These are phyloP conservation scores for Setaria viridis DNA, from an alignment of 202 grass and related monocot genomes.

Conservation along the genomic window DNA sequence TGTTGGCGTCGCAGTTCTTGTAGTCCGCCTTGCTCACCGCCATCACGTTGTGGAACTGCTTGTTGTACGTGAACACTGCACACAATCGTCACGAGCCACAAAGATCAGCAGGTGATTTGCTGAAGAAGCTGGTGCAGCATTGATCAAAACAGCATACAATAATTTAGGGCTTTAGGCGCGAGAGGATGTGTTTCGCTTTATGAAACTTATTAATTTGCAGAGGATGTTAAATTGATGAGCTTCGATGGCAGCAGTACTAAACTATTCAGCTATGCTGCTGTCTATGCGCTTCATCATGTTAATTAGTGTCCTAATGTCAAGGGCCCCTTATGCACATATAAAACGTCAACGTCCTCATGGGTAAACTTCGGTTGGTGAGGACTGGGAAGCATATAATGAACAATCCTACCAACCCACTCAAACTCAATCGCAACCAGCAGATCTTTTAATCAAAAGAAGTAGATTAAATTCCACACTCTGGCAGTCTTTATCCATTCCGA, in stretches of 20 bases:
- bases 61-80: constrained; percentile 82
- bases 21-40: constrained; percentile 75
- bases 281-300: background rate
- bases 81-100: background rate
- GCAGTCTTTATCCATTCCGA: background rate
- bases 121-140: background rate
- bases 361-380: constrained; percentile 5
- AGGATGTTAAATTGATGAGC: background rate
- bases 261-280: background rate
- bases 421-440: background rate
- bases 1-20: constrained; percentile 57
- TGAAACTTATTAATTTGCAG: background rate
- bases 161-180: background rate
- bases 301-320: background rate
- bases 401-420: background rate
- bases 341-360: constrained; percentile 18
- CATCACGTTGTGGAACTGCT: constrained; percentile 78
- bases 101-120: background rate
- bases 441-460: background rate
- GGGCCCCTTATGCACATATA: background rate
- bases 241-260: constrained; percentile 4
- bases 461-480: background rate
- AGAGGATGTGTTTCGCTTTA: background rate
- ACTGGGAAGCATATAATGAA: background rate
- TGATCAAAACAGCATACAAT: background rate